Evolutionary conservation across 129 eudicot genomes (phyloP), one percentile per base, ranked within the genome.

Genomic region (Centrapalus pauciflorus): DNA sequence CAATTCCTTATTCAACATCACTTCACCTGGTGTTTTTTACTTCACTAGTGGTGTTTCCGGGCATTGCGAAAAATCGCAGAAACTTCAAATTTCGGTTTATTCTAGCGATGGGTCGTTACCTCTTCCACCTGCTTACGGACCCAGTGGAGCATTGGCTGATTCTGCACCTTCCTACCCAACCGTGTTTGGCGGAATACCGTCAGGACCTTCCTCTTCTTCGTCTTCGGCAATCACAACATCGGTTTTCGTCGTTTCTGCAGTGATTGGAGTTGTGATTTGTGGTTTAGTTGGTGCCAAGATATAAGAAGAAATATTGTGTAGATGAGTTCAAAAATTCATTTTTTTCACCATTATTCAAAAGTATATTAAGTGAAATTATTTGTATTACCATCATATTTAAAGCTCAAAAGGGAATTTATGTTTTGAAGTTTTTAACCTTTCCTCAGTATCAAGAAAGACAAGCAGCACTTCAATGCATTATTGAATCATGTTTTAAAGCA

Each of bases 41-140:
- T 93, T 93, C 95, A 93, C 85, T 1, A 93, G 99, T 73, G 99
- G 99, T 23, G 84, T 43, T 19, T 57, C 79, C 0, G 95, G 93
- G 7, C 91, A 86, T 59, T 93, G 99, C 48, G 66, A 67, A 56
- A 93, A 93, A 50, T 75, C 76, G 0, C 96, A 93, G 62, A 93
- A 93, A 21, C 84, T 93, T 48, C 84, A 93, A 45, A 77, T 93
- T 38, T 65, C 80, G 0, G 79, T 86, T 28, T 30, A 48, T 14
- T 46, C 71, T 7, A 80, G 75, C 33, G 82, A 88, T 64, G 95
- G 88, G 29, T 77, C 97, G 0, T 70, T 66, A 11, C 76, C 87
- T 8, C 19, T 46, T 2, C 48, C 88, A n/a, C 82, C 96, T 1
- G 70, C 85, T n/a, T 65, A 27, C 1, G 78, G 76, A 49, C 89